Base-by-base conservation (phyloP, 2,329 filamentous ascomycete species). In the Diaporthe aspalathi region DNA sequence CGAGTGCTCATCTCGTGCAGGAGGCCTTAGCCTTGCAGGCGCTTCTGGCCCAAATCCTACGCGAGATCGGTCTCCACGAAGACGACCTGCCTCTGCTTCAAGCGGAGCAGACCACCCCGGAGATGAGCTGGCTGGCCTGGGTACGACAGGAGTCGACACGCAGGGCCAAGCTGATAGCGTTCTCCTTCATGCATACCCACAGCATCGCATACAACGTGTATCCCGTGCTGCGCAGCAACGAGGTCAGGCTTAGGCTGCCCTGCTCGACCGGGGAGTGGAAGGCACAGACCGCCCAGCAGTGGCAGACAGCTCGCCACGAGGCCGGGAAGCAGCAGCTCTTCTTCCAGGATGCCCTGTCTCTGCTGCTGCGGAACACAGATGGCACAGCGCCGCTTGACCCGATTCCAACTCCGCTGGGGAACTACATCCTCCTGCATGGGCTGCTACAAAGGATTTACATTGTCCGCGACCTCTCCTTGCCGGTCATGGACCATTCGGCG, bases 131-230 rank as follows among this genome's bases (percentile, higher is more conserved):
- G 60, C 29, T 24, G 12, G 70, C 73, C 0, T 83, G 81, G 81
- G 74, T 78, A 0, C 74, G 70, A 3, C 75, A 78, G 32, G 81
- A 83, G 65, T 81, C 80, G 0, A 43, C 70, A 2, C 77, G 81
- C 2, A 76, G 81, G 7, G 75, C 81, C 0, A 82, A 82, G 54
- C 76, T 83, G 2, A 81, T 82, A 4, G 79, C 80, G 0, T 83
- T 83, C 40, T 80, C 80, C 0, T 83, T 83, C 65, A 75, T 82
- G 5, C 80, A 83, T 57, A 81, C 78, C 0, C 80, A 83, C 69
- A 82, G 79, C 63, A 78, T 83, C 9, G 81, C 81, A 2, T 83
- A 83, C 71, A 80, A 83, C 27, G 76, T 80, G 2, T 82, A 81
- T 38, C 81, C 81, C 0, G 77, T 78, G 0, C 73, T 83, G 7